These are phyloP conservation scores for Diospyros lotus DNA, from an alignment of 148 eudicot species.

Conservation along the genomic window DNA sequence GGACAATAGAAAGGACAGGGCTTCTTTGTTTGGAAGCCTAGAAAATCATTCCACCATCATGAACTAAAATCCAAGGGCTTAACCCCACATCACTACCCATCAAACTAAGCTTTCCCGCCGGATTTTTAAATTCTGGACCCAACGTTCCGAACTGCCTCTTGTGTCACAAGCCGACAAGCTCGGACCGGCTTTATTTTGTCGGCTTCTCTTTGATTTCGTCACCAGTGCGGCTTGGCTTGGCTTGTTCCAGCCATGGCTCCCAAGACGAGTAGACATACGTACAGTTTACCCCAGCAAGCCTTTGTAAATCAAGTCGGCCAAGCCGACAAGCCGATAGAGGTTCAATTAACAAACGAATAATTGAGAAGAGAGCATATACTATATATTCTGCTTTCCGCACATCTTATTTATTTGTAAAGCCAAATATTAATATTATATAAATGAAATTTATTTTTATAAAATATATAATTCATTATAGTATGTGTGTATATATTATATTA, in stretches of 20 bases:
- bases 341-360: too few species aligned
- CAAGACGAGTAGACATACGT: not conserved
- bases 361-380: too few species aligned
- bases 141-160: constrained; percentile 20
- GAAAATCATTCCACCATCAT: constrained; percentile 31
- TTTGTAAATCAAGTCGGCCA: not conserved
- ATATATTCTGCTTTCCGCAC: too few species aligned
- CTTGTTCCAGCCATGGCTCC: not conserved
- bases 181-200: constrained; percentile 17
- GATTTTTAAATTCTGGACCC: constrained; percentile 18
- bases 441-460: too few species aligned
- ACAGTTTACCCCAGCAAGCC: not conserved
- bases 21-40: not conserved
- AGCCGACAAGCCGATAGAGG: too few species aligned
- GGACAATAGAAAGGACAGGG: constrained; percentile 28
- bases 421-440: too few species aligned
- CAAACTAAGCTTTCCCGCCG: constrained; percentile 16
- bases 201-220: constrained; percentile 15
- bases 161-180: constrained; percentile 17
- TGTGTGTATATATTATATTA: too few species aligned
- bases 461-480: too few species aligned
- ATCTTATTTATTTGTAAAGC: too few species aligned
- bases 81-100: constrained; percentile 9
- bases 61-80: constrained; percentile 17
- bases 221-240: not conserved